Conservation (phyloP, 164 flowering plant genomes). For the Sedum album region DNA sequence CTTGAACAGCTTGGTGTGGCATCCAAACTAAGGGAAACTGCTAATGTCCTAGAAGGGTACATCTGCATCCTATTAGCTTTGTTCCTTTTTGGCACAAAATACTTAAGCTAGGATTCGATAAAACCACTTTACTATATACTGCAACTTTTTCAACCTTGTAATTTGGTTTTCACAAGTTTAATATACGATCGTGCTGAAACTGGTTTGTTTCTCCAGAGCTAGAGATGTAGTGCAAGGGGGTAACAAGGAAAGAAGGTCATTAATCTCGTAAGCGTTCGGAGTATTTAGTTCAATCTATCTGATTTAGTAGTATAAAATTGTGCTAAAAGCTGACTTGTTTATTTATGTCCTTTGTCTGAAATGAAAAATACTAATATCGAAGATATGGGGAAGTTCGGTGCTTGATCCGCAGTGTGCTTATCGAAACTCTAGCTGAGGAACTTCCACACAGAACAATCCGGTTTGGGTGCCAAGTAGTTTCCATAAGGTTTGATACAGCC, state of each 20-base stretch:
- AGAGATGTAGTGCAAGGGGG: background rate
- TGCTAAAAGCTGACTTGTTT: background rate
- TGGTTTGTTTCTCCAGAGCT: background rate
- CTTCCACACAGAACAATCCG: slow-evolving; percentile 12
- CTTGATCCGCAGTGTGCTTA: slow-evolving; percentile 13
- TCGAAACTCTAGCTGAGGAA: slow-evolving; percentile 11
- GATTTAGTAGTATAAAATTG: background rate
- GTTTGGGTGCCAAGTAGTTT: slow-evolving; percentile 11
- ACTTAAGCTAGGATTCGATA: background rate
- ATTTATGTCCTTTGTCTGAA: background rate
- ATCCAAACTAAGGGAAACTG: slow-evolving; percentile 13
- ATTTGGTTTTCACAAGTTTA: too few species aligned
- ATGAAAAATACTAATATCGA: background rate
- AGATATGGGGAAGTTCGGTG: slow-evolving; percentile 12
- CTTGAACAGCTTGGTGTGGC: slow-evolving; percentile 14
- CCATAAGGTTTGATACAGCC: slow-evolving; percentile 5
- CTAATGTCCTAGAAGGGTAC: slow-evolving; percentile 4
- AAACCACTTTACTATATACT: too few species aligned
- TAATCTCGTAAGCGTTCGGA: background rate
- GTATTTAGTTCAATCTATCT: background rate
- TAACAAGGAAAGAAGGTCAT: background rate
- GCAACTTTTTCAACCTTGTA: too few species aligned
- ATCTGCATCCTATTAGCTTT: background rate
- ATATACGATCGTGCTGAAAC: too few species aligned
- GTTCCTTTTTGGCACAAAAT: too few species aligned